These are phyloP conservation scores for Trichoderma virens DNA, from an alignment of 495 filamentous ascomycete genomes.

Conservation along the genomic window DNA sequence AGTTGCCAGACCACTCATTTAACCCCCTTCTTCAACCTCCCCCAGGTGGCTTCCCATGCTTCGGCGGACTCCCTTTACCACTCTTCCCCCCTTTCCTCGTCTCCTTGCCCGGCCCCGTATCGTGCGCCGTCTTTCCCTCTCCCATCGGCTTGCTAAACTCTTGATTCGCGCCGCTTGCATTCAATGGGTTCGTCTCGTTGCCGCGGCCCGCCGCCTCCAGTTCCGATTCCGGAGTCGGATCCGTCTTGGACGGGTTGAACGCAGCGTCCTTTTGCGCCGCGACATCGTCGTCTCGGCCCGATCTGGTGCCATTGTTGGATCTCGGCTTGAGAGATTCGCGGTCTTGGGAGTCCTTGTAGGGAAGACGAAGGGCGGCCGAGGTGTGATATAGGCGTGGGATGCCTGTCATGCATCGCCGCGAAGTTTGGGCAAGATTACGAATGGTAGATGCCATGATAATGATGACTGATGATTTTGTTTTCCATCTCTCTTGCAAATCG, in stretches of 20 bases:
- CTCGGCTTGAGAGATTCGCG: constrained; percentile 34
- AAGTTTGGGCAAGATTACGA: not conserved
- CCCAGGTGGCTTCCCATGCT: constrained; percentile 17
- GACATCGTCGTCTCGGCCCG: constrained; percentile 30
- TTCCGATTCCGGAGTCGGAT: constrained; percentile 32
- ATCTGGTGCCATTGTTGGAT: constrained; percentile 27
- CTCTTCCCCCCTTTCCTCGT: constrained; percentile 16
- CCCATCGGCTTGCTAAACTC: constrained; percentile 21
- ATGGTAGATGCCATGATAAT: not conserved
- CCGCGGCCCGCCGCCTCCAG: constrained; percentile 17
- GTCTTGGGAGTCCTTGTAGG: constrained; percentile 35
- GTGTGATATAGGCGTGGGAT: constrained; percentile 17
- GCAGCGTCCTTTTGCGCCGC: constrained; percentile 29
- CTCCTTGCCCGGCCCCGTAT: constrained; percentile 8
- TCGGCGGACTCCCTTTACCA: constrained; percentile 16
- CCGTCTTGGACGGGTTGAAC: constrained; percentile 32
- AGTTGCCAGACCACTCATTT: too few relatives aligned
- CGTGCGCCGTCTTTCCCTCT: constrained; percentile 11
- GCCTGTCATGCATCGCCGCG: not conserved
- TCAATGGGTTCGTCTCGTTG: constrained; percentile 29
- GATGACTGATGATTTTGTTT: not conserved
- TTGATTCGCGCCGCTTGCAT: constrained; percentile 31
- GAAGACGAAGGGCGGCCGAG: constrained; percentile 10
- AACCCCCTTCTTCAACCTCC: not conserved
- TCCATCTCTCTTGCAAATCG: too few relatives aligned